Evolutionary conservation across 805 yeast genomes (phyloP).

Genomic region (Candida hispaniensis): DNA sequence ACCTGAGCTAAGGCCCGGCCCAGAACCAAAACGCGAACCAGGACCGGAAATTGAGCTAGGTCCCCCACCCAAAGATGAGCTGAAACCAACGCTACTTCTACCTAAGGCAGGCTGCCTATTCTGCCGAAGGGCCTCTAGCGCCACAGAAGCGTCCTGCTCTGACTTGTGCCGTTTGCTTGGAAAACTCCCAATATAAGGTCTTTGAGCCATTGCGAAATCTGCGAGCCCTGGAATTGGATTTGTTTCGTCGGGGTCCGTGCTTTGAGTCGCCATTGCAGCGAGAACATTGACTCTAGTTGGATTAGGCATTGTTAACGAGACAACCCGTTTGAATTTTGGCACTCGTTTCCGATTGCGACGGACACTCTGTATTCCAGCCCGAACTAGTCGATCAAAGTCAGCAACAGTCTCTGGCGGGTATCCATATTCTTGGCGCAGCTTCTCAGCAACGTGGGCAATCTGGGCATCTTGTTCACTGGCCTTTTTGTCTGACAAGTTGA

Average conservation of each 20-base stretch:
- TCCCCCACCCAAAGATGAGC: conserved; percentile 9
- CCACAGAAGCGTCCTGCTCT: conserved; percentile 12
- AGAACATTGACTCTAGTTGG: conserved; percentile 14
- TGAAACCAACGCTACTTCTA: conserved; percentile 2
- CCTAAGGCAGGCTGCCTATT: conserved; percentile 6
- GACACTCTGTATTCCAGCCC: conserved; percentile 90
- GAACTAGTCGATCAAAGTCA: conserved; percentile 81
- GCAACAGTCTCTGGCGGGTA: conserved; percentile 45
- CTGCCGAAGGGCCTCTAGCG: conserved; percentile 10
- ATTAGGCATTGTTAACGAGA: neutral
- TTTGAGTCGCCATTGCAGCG: conserved; percentile 12
- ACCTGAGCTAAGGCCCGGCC: no score
- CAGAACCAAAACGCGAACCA: no score
- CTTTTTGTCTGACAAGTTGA: conserved; percentile 51
- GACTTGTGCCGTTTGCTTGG: conserved; percentile 9
- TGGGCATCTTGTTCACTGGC: conserved; percentile 89
- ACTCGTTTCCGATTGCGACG: conserved; percentile 55
- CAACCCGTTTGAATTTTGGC: conserved; percentile 13
- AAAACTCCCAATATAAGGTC: no score
- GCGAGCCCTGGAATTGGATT: no score
- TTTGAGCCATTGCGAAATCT: no score
- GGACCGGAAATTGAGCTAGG: no score
- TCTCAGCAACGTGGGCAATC: conserved; percentile 66
- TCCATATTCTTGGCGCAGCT: conserved; percentile 66
- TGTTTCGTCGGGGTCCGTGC: no score